Evolutionary conservation across 2,329 filamentous ascomycete genomes (phyloP).

Genomic region (Seiridium cupressi): DNA sequence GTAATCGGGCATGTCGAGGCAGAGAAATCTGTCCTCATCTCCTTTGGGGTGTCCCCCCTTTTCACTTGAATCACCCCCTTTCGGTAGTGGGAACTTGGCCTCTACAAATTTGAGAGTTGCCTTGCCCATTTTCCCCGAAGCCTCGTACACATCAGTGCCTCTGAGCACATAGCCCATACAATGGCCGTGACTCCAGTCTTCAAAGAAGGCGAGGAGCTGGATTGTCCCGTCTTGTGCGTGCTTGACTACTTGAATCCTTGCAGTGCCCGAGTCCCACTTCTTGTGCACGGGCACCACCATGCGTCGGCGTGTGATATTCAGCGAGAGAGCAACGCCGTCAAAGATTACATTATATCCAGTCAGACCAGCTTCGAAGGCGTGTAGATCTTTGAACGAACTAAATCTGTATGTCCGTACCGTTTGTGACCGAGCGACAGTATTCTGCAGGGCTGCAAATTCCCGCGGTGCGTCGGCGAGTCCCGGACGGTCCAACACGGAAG

Average conservation of each 20-base stretch:
- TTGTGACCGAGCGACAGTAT: slow-evolving; percentile 48
- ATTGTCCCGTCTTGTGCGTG: slow-evolving; percentile 63
- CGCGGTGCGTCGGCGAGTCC: slow-evolving; percentile 60
- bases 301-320: slow-evolving; percentile 78
- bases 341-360: slow-evolving; percentile 78
- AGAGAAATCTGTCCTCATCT: slow-evolving; percentile 72
- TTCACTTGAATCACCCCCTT: slow-evolving; percentile 49
- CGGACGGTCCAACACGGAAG: slow-evolving; percentile 70
- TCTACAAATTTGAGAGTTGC: slow-evolving; percentile 78
- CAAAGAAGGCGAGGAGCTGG: slow-evolving; percentile 83
- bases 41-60: slow-evolving; percentile 32
- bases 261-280: slow-evolving; percentile 83
- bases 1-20: slow-evolving; percentile 83
- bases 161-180: slow-evolving; percentile 89
- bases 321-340: slow-evolving; percentile 68
- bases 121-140: slow-evolving; percentile 61
- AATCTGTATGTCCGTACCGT: slow-evolving; percentile 75
- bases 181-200: slow-evolving; percentile 81
- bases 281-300: slow-evolving; percentile 94
- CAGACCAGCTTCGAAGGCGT: slow-evolving; percentile 74
- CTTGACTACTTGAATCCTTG: slow-evolving; percentile 76
- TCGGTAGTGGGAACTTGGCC: slow-evolving; percentile 84
- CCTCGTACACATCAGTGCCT: slow-evolving; percentile 80
- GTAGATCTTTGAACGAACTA: slow-evolving; percentile 64
- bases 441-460: slow-evolving; percentile 61